Base-by-base conservation (phyloP, 192 early-diverging fungal genomes). In the Podila verticillata region DNA sequence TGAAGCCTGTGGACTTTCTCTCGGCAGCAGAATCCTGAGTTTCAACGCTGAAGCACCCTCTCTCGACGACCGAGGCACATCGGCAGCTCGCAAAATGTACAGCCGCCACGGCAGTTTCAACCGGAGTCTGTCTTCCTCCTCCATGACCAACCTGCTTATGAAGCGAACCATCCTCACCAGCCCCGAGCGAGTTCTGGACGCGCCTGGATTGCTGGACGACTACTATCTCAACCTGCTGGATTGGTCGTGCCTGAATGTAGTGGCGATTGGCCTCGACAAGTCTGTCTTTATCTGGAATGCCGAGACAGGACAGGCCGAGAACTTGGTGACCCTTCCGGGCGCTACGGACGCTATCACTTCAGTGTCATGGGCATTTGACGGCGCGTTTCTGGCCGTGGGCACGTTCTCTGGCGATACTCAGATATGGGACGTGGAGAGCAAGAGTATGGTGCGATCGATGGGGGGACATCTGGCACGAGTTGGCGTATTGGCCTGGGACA, bases 161-260 rank as follows among this genome's bases (percentile, higher is more conserved):
- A 87, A 88, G 48, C 84, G 97, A 31, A 89, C 91, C 32, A 95
- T 99, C 32, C 81, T 91, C n/a, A 92, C 88, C 15, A 87, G 88
- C 17, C 95, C 97, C 0, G 94, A 95, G 68, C 90, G 89, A 39
- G 85, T 97, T 4, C 85, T 99, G 32, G 97, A 99, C 85, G 96
- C 97, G 2, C 96, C 96, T 4, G 91, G 91, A 0, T 72, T 99
- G 64, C 70, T 87, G 24, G 97, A 99, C 67, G 97, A 99, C 81
- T 99, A 95, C 77, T 99, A 99, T 80, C 84, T 98, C 24, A 99
- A 98, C 64, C 66, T 98, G 30, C 84, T 99, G 13, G 97, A 98
- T 82, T 99, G 98, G 98, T 94, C 91, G 10, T 61, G 77, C 17
- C 82, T 80, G 20, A 97, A 98, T 68, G 82, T 91, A 17, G 84